Base-by-base conservation (phyloP, 2,329 filamentous ascomycete genomes). In the Lasiodiplodia citricola region DNA sequence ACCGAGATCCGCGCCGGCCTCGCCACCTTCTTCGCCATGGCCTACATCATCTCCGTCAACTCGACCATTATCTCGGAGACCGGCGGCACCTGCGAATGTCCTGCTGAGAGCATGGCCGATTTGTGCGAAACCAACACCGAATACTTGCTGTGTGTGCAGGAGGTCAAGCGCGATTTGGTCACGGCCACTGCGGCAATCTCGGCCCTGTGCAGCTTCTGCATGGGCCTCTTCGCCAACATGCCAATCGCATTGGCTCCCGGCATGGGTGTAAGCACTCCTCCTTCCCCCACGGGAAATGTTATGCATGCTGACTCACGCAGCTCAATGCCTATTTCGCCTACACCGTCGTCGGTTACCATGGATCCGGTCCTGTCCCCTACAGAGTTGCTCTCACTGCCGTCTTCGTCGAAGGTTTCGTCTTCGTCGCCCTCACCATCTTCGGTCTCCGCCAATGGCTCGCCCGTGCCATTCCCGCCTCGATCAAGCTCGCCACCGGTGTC, bases 251-350 rank as follows among this genome's bases (percentile, higher is more conserved):
- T 92, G 54, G 91, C 90, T 7, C 91, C 91, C 18, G 91, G 91
- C 47, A 92, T 93, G 91, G 91, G 93, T 31, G 58, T 63, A 60
- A 31, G 55, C 58, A 54, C 41, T 35, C 37, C 25, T 62, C 21
- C 50, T 60, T 55, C 56, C 35, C 16, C n/a, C 28, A 38, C 47
- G 41, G 55, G 51, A 47, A 66, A 13, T 47, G 11, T 52, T 47
- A 55, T 65, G 28, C 44, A 14, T 54, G 66, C 66, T 67, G 66
- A 63, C 47, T 25, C 23, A n/a, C 13, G 18, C 37, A 67, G 65
- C 80, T 96, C 67, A 97, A 97, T 76, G 93, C 93, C 21, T 96
- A 96, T 79, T 96, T 96, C 76, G 87, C 93, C 31, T 96, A 92
- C 77, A 91, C 88, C 0, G 90, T 93, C 55, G 93, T 96, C 68